phyloP scores from a whole-genome alignment of 805 yeast genomes.

The Candida xiaguanensis region DNA sequence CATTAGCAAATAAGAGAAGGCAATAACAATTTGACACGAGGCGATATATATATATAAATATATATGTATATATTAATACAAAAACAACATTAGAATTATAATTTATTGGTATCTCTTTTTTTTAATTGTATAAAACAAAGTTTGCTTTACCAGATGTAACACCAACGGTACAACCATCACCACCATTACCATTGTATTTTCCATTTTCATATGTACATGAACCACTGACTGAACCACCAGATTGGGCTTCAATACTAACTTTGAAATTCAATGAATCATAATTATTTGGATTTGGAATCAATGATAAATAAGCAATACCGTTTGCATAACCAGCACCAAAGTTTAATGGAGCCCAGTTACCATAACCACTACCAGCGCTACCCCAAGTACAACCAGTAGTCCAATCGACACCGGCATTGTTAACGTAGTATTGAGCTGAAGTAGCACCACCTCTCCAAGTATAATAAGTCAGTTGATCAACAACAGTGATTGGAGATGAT shows the following conservation, averaged over 20 bases:
- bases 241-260: conserved; percentile 40
- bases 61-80: not conserved
- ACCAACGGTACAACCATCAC: conserved; percentile 92
- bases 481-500: conserved; percentile 51
- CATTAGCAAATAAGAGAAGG: conserved; percentile 24
- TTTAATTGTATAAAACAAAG: conserved; percentile 61
- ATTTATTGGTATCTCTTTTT: not conserved
- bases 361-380: conserved; percentile 50
- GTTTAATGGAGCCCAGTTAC: conserved; percentile 80
- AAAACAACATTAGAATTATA: not conserved
- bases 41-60: too few relatives aligned
- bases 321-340: conserved; percentile 70
- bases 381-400: conserved; percentile 76
- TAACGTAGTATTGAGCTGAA: conserved; percentile 72
- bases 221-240: conserved; percentile 61
- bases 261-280: conserved; percentile 36
- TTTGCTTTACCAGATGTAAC: conserved; percentile 81
- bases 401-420: conserved; percentile 68
- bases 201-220: conserved; percentile 81
- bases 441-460: conserved; percentile 61
- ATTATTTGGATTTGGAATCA: conserved; percentile 80
- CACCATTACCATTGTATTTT: conserved; percentile 56
- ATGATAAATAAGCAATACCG: conserved; percentile 62
- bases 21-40: not conserved
- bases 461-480: conserved; percentile 56